Percentiles rank a stretch among this genome's conserved stretches.
These are phyloP conservation scores for Xylaria curta DNA, from an alignment of 495 filamentous ascomycete species.

Conservation along the genomic window DNA sequence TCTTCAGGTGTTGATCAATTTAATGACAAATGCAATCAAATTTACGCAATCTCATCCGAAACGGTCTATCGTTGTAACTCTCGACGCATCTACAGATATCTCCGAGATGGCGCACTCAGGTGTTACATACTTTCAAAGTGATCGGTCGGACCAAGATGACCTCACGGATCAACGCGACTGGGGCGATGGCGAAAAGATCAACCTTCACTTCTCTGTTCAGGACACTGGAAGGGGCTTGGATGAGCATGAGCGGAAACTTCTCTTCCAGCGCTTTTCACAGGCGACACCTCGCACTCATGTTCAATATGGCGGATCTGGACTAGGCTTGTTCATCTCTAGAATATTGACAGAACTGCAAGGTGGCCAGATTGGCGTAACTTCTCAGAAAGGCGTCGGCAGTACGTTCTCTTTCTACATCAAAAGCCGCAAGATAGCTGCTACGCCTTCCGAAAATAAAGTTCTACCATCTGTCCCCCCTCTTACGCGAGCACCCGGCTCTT, in stretches of 20 bases:
- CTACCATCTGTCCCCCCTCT: conserved; percentile 37
- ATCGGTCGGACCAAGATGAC: conserved; percentile 54
- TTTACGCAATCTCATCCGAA: conserved; percentile 68
- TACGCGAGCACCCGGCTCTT: conserved; percentile 39
- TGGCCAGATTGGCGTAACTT: conserved; percentile 81
- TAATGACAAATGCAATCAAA: conserved; percentile 82
- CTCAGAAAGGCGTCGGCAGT: conserved; percentile 72
- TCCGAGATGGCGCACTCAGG: conserved; percentile 50
- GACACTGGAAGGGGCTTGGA: conserved; percentile 82
- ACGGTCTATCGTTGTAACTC: conserved; percentile 70
- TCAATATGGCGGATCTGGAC: conserved; percentile 81
- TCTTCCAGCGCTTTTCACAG: conserved; percentile 85
- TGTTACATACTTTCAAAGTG: conserved; percentile 62
- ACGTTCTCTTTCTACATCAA: conserved; percentile 83
- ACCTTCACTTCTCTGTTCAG: conserved; percentile 75
- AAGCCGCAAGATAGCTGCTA: conserved; percentile 42
- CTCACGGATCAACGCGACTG: conserved; percentile 66
- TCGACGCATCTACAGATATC: conserved; percentile 67
- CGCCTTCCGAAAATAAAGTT: conserved; percentile 27
- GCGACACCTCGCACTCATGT: conserved; percentile 77
- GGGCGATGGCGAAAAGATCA: conserved; percentile 71
- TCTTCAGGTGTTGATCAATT: conserved; percentile 79
- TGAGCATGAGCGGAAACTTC: conserved; percentile 71
- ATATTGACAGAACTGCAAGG: conserved; percentile 81
- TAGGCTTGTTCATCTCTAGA: conserved; percentile 83